Evolutionary conservation across 1,139 yeast species (phyloP), one percentile per base, ranked within the genome.

Genomic region (Kazachstania sp.): DNA sequence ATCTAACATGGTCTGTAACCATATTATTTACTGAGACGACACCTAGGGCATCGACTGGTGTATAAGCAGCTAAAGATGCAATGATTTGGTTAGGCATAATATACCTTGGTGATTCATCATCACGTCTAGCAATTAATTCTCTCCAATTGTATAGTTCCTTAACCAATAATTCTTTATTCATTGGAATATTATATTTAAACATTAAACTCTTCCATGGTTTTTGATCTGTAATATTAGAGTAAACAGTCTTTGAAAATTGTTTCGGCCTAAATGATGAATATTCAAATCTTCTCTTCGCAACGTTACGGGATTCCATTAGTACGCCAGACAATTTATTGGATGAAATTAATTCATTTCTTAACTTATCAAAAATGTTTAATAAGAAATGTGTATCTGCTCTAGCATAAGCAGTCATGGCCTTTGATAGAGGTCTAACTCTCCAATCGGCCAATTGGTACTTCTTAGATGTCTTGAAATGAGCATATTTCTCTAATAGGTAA

Each of bases 361-460:
- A 68, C 54, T 78, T 79, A 59, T 88, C 95, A 65, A 73, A 94
- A 20, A 92, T 84, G 63, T 84, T 79, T 39, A 92, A 72, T 48
- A 92, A 68, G 59, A 88, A 92, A 64, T 92, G 99, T 0, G 98
- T 92, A 67, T 92, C 99, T 0, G 97, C 86, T 55, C 95, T 76
- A 0, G 99, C 99, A 65, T 92, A 92, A 19, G 85, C 78, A 52
- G 74, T 66, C 94, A 92, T 84, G 37, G 87, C 81, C 13, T 71
- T 65, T 3, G 87, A 77, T 46, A 92, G 69, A 0, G 99, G 98
- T 56, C 99, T 75, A 4, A 83, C 70, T 65, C 99, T 78, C 99
- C 99, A 92, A 66, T 92, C 99, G 0, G 97, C 95, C 53, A 92
- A 70, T 66, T 94, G 99, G 65, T 90, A 94, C 66, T 90, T 86